Evolutionary conservation across 1,284 basidiomycete species (phyloP).

Genomic region (Chalciporus sp.): DNA sequence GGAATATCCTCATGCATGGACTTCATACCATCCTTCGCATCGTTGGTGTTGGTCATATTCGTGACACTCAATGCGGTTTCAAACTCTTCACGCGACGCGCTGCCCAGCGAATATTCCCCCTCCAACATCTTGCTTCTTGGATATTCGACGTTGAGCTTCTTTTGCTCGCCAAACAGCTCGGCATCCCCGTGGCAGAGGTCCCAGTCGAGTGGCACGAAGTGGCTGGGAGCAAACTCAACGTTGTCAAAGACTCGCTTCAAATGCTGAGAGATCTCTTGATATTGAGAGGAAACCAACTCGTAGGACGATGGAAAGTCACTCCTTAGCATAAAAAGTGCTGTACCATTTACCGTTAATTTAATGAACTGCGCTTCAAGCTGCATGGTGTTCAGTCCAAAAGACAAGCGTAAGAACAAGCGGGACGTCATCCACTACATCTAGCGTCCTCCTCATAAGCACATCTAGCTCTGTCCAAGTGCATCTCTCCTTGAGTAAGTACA

Average conservation of each 20-base stretch:
- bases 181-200: slow-evolving; percentile 82
- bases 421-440: slow-evolving; percentile 14
- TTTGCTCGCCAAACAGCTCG: slow-evolving; percentile 79
- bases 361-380: slow-evolving; percentile 11
- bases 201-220: slow-evolving; percentile 93
- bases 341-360: slow-evolving; percentile 35
- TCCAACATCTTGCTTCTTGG: slow-evolving; percentile 84
- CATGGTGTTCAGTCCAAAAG: slow-evolving; percentile 19
- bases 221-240: slow-evolving; percentile 86
- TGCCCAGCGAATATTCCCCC: slow-evolving; percentile 80
- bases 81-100: slow-evolving; percentile 87
- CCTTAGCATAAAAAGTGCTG: slow-evolving; percentile 20
- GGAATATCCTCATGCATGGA: slow-evolving; percentile 91
- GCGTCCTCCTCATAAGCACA: slow-evolving; percentile 9
- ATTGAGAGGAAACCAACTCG: slow-evolving; percentile 77
- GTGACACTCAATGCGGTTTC: slow-evolving; percentile 96
- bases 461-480: slow-evolving; percentile 27
- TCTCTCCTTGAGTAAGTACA: slow-evolving; percentile 32
- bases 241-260: slow-evolving; percentile 80
- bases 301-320: slow-evolving; percentile 65
- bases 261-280: slow-evolving; percentile 90
- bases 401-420: neutral
- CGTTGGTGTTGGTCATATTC: slow-evolving; percentile 84
- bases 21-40: slow-evolving; percentile 84
- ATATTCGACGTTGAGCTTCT: slow-evolving; percentile 95